These are phyloP conservation scores for Trichocladium uniseriatum DNA, from an alignment of 495 filamentous ascomycete genomes.

Conservation along the genomic window DNA sequence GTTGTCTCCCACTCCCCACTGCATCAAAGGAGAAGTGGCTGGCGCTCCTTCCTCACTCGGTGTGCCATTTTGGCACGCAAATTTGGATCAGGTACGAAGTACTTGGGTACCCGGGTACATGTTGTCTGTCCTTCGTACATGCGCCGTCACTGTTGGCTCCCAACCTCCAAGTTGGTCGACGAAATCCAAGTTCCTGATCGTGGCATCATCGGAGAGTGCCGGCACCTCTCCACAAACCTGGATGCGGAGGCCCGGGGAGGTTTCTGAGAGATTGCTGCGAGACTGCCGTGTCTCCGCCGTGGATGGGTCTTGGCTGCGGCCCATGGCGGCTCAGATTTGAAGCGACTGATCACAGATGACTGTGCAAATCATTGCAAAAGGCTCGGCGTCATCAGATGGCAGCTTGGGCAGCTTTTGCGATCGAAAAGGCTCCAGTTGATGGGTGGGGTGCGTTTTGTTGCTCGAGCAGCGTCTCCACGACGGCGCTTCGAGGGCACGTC, in stretches of 20 bases:
- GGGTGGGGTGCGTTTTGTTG: constrained; percentile 13
- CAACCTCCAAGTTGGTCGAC: too few species aligned
- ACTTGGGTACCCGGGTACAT: background rate
- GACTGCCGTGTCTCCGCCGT: background rate
- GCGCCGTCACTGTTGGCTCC: too few species aligned
- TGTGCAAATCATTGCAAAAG: constrained; percentile 3
- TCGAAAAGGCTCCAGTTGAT: constrained; percentile 7
- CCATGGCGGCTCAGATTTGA: background rate
- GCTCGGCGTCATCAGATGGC: constrained; percentile 10
- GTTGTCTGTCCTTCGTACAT: too few species aligned
- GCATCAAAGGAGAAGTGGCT: background rate
- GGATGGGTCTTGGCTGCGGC: background rate
- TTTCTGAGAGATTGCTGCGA: background rate
- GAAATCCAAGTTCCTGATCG: constrained; percentile 4
- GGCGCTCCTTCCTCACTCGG: constrained; percentile 11
- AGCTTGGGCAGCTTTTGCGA: too few species aligned
- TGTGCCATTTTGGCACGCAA: background rate
- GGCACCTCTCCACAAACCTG: background rate
- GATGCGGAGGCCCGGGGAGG: background rate
- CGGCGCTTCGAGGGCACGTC: constrained; percentile 20
- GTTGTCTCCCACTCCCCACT: background rate
- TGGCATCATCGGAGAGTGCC: background rate
- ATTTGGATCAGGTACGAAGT: background rate
- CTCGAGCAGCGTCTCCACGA: constrained; percentile 10
- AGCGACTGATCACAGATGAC: constrained; percentile 2